A percentile compares a stretch with the other conserved stretches of the same genome.
phyloP scores from a whole-genome alignment of 352 stramenopile species.

The Phytophthora podocarpi region DNA sequence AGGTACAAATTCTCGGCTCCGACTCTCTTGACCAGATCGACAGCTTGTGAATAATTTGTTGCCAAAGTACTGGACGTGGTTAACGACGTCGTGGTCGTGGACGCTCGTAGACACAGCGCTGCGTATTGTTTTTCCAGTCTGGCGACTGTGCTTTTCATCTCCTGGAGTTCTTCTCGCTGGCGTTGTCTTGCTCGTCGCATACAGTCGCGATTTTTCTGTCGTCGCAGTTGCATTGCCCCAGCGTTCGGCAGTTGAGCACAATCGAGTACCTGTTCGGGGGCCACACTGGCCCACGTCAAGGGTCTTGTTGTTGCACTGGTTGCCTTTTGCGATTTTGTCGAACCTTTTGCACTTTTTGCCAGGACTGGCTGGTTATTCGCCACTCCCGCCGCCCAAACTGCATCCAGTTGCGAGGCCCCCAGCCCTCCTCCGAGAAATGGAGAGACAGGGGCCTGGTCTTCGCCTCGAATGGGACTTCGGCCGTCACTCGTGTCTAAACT shows the following conservation, averaged over 20 bases:
- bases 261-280: slow-evolving; percentile 23
- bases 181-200: slow-evolving; percentile 50
- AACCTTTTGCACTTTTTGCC: slow-evolving; percentile 4
- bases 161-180: slow-evolving; percentile 45
- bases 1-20: slow-evolving; percentile 57
- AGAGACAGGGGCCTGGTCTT: slow-evolving; percentile 11
- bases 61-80: slow-evolving; percentile 2
- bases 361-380: slow-evolving; percentile 12
- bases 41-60: slow-evolving; percentile 27
- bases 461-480: slow-evolving; percentile 19
- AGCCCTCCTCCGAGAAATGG: background rate
- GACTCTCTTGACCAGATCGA: slow-evolving; percentile 38
- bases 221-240: slow-evolving; percentile 28
- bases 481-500: slow-evolving; percentile 12
- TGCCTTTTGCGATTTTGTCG: slow-evolving; percentile 26
- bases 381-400: slow-evolving; percentile 21
- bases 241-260: slow-evolving; percentile 27
- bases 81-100: slow-evolving; percentile 1
- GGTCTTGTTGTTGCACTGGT: slow-evolving; percentile 12
- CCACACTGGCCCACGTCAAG: slow-evolving; percentile 26
- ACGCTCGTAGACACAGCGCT: slow-evolving; percentile 35
- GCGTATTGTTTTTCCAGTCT: slow-evolving; percentile 47
- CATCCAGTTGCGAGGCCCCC: slow-evolving; percentile 13
- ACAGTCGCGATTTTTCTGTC: slow-evolving; percentile 34
- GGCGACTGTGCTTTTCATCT: slow-evolving; percentile 43